phyloP scores from a whole-genome alignment of 768 basidiomycete genomes.

The Phylloporus rhodoxanthus region DNA sequence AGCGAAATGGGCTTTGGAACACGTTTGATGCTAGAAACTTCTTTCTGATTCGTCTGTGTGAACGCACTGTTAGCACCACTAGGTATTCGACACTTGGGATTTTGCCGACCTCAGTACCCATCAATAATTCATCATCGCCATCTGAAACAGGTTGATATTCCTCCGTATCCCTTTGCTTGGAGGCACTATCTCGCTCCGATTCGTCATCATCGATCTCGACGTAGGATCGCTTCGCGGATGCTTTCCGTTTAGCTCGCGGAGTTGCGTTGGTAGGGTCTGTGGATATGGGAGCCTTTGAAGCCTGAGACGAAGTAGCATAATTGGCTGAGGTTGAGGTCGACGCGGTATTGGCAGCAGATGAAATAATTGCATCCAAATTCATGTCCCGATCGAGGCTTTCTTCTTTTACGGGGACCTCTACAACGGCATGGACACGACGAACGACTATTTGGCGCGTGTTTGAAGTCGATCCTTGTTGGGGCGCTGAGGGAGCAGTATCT shows the following conservation, averaged over 20 bases:
- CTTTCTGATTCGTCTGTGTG: conserved; percentile 40
- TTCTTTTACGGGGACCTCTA: conserved; percentile 57
- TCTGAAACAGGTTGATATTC: conserved; percentile 27
- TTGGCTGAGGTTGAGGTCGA: conserved; percentile 13
- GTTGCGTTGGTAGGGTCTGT: conserved; percentile 1
- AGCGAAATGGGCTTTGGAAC: conserved; percentile 7
- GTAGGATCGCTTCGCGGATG: conserved; percentile 21
- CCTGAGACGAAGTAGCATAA: conserved; percentile 4
- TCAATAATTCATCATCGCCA: conserved; percentile 58
- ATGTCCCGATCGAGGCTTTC: conserved; percentile 47
- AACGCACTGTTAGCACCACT: neutral
- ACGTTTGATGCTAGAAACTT: conserved; percentile 30
- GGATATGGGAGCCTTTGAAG: conserved; percentile 8
- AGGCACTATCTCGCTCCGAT: conserved; percentile 8
- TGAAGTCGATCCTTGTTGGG: conserved; percentile 7
- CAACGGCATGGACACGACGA: conserved; percentile 56
- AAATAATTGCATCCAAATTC: neutral
- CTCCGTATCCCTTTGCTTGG: conserved; percentile 9
- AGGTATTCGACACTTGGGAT: conserved; percentile 1
- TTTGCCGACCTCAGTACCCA: conserved; percentile 48
- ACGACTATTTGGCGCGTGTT: conserved; percentile 36
- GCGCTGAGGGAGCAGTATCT: neutral
- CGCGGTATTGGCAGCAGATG: conserved; percentile 9
- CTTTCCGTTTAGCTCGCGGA: conserved; percentile 19
- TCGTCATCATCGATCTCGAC: conserved; percentile 31